phyloP scores from a whole-genome alignment of 106 monocot genomes.

The Dioscorea dumetorum region DNA sequence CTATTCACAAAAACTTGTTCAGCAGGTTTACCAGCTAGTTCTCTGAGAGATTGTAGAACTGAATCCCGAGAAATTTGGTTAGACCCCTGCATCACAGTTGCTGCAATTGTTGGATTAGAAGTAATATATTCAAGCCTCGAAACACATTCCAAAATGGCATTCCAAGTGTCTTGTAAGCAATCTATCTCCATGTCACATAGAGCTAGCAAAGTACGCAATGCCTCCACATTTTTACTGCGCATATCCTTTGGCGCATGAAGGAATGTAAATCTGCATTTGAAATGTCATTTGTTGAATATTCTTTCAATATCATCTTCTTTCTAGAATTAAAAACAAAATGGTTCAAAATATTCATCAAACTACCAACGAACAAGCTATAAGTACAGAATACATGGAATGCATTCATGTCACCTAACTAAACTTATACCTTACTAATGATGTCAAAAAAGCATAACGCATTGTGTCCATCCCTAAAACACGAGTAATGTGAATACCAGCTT shows the following conservation, averaged over 20 bases:
- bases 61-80: constrained; percentile 97
- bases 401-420: neutral
- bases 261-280: constrained; percentile 74
- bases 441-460: constrained; percentile 97
- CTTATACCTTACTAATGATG: constrained; percentile 77
- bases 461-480: constrained; percentile 93
- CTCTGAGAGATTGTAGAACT: constrained; percentile 72
- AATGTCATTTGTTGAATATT: neutral
- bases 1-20: constrained; percentile 91
- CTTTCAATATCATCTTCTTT: neutral
- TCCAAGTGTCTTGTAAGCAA: constrained; percentile 96
- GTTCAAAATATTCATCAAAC: neutral
- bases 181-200: constrained; percentile 69
- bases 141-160: constrained; percentile 99
- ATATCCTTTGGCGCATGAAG: constrained; percentile 97
- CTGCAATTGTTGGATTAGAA: constrained; percentile 69
- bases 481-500: constrained; percentile 79
- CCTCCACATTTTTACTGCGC: constrained; percentile 98
- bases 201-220: constrained; percentile 70
- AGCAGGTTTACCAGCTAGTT: constrained; percentile 86
- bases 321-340: neutral
- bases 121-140: constrained; percentile 94
- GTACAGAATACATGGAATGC: too few relatives aligned
- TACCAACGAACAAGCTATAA: neutral
- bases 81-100: constrained; percentile 91